phyloP scores from a whole-genome alignment of 2,329 filamentous ascomycete species.

The Daldinia sp. region DNA sequence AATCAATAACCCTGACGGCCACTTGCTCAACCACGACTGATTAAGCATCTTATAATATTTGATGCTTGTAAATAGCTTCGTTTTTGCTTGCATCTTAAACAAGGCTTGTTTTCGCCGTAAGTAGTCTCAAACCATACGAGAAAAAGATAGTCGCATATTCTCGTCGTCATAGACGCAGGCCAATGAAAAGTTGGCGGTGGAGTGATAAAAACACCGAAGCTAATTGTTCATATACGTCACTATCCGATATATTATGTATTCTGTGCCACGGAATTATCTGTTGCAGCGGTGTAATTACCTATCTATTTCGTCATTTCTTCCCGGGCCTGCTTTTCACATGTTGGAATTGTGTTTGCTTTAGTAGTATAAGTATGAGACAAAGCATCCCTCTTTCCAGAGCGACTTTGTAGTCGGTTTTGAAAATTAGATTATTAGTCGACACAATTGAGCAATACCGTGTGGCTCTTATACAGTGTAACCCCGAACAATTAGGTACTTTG shows the following conservation, averaged over 20 bases:
- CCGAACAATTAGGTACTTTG: not conserved
- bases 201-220: not conserved
- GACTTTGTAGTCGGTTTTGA: not conserved
- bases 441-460: not conserved
- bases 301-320: constrained; percentile 20
- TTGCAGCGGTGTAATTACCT: constrained; percentile 1
- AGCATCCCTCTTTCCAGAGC: not conserved
- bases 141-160: not conserved
- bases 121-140: not conserved
- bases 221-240: constrained; percentile 21
- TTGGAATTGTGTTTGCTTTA: not conserved
- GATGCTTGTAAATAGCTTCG: not conserved
- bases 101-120: not conserved
- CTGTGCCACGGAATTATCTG: not conserved
- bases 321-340: not conserved
- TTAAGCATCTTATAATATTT: not conserved
- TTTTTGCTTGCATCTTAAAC: not conserved
- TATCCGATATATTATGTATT: constrained; percentile 7
- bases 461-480: not conserved
- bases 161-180: constrained; percentile 16
- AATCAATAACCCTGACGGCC: not conserved
- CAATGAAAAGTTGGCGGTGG: not conserved
- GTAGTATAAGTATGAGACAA: constrained; percentile 7
- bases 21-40: not conserved
- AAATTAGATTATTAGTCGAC: not conserved